Percentiles rank a stretch among this genome's conserved stretches.
Evolutionary conservation across 1,139 yeast species (phyloP).

Genomic region (Lodderomyces pseudojiufengensis): DNA sequence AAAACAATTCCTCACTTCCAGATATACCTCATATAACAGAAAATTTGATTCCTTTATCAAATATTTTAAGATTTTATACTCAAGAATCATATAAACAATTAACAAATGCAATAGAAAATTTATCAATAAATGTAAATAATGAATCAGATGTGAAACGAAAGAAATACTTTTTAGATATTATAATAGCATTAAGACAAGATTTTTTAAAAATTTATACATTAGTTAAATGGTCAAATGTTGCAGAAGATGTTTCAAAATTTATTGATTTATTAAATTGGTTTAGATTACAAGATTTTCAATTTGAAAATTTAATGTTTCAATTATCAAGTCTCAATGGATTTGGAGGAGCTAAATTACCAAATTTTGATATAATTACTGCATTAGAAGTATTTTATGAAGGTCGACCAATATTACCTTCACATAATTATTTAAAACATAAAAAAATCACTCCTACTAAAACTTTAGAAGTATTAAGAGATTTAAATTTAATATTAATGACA

Average conservation of each 20-base stretch:
- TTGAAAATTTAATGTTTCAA: constrained; percentile 56
- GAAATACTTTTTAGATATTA: constrained; percentile 59
- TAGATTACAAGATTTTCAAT: constrained; percentile 66
- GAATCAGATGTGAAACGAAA: constrained; percentile 62
- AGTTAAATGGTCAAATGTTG: constrained; percentile 78
- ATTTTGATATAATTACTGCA: constrained; percentile 84
- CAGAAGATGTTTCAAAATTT: constrained; percentile 65
- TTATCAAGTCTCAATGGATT: constrained; percentile 57
- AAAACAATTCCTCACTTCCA: no score
- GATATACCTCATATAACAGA: no score
- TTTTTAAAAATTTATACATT: constrained; percentile 79
- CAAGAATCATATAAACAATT: constrained; percentile 65
- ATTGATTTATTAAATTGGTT: constrained; percentile 89
- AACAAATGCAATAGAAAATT: constrained; percentile 56
- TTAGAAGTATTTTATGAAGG: constrained; percentile 79
- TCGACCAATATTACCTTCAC: constrained; percentile 70
- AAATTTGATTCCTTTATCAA: constrained; percentile 63
- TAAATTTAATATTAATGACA: constrained; percentile 71
- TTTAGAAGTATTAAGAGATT: constrained; percentile 58
- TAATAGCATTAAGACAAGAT: constrained; percentile 74
- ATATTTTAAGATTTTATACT: constrained; percentile 56
- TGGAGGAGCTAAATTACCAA: constrained; percentile 83
- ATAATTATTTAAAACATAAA: constrained; percentile 51
- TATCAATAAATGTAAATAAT: constrained; percentile 35
- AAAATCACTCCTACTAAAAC: constrained; percentile 55